Evolutionary conservation across 1,284 basidiomycete genomes (phyloP), one percentile per base, ranked within the genome.

Genomic region (Trichosporon coremiiforme): DNA sequence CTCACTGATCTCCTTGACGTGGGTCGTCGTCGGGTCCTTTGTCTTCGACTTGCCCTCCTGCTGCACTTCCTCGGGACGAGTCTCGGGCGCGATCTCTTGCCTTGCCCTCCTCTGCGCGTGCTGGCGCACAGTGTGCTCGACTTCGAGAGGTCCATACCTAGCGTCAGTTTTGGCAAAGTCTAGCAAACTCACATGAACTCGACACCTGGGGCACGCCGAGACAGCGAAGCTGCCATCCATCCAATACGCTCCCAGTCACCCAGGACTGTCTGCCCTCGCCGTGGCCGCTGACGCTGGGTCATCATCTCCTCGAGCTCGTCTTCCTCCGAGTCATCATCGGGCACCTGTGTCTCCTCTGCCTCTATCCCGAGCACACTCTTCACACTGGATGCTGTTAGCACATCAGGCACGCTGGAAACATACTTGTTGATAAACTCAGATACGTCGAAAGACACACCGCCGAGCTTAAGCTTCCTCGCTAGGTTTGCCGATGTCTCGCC

Each of bases 371-470:
- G 74, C 6, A 78, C 66, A 13, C 63, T 53, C 63, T 75, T 75
- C 8, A 83, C 60, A 33, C 80, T 82, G 65, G 6, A 10, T 2
- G 20, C 45, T 67, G 62, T 64, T 22, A 47, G 36, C 31, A 13
- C 25, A 33, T 20, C 1, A 12, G 15, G 13, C 0, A 25, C 1
- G n/a, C 20, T 9, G 53, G 13, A 0, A 25, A 68, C 79, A 36
- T 66, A 83, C 82, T 75, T 70, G 1, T 75, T 66, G n/a, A 86
- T 69, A 65, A 84, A 84, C 68, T 85, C 84, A 68, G 85, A 84
- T 22, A 82, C 78, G 67, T 86, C 84, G 72, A 85, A 86, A n/a
- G 80, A 77, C 57, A 82, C 80, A 2, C 74, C 75, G 36, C 83
- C 82, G 20, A 82, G 77, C 72, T 83, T 83, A 65, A 84, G 74